Base-by-base conservation (phyloP, 73 alveolate genomes). In the Paramecium biaurelia region DNA sequence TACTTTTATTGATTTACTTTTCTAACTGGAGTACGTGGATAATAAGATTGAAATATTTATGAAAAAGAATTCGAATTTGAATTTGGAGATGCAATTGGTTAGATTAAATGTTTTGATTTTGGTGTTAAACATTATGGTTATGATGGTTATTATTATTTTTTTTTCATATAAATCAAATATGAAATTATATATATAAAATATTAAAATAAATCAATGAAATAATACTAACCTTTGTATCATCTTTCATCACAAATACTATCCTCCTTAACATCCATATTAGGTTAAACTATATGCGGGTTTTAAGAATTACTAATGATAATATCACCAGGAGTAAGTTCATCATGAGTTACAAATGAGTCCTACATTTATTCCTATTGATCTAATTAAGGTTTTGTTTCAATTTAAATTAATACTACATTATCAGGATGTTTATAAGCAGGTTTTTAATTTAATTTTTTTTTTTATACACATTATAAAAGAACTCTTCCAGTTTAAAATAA, bases 401-500 rank as follows among this genome's bases (percentile, higher is more conserved):
- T 42, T 79, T 79, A 41, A 43, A 43, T 30, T 45, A 79, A 43
- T 20, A 20, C 30, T 20, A 79, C 42, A 79, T 79, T 79, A 43
- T 79, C 90, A 18, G 90, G 90, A 79, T 79, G 90, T 43, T 34
- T 23, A 20, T 79, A 79, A 14, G 56, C 49, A 18, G 90, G 70
- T 45, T 79, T 79, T 30, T 42, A 15, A 47, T 15, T 79, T 23
- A 41, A 12, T 43, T 79, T 79, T 34, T 79, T 79, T 45, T 79
- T 79, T 20, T 23, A 7, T 23, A 23, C 70, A 79, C 70, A 79
- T 24, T 26, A 21, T 34, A 79, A 79, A 4, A 79, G 34, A 23
- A 79, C 90, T 47, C 74, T 79, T 2, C 90, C 90, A 24, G 90
- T 79, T 79, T 79, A 24, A 45, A 41, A 79, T 79, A 79, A 79